phyloP scores from a whole-genome alignment of 768 basidiomycete genomes.

The Coprinopsis sp. region DNA sequence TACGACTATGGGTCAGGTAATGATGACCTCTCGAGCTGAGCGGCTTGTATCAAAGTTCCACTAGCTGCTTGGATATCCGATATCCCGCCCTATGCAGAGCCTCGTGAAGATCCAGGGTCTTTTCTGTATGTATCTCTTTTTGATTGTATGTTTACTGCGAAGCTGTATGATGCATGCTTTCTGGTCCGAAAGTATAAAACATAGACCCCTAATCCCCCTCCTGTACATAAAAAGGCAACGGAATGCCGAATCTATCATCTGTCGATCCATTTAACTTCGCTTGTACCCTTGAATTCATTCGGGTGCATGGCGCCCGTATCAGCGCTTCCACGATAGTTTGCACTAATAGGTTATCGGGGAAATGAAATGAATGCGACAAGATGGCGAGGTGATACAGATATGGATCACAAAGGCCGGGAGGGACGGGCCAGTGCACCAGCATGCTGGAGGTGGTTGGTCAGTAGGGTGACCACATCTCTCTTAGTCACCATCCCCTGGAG shows the following conservation, averaged over 20 bases:
- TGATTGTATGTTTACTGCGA: too few species aligned
- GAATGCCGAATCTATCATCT: conserved; percentile 3
- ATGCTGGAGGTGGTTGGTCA: conserved; percentile 56
- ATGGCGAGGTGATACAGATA: neutral
- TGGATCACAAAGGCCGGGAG: neutral
- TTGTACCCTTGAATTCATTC: neutral
- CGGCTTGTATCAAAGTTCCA: too few species aligned
- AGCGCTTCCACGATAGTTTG: neutral
- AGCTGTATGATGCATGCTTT: too few species aligned
- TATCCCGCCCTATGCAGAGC: neutral
- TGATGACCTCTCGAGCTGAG: conserved; percentile 10
- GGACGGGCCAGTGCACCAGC: conserved; percentile 33
- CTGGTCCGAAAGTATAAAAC: neutral
- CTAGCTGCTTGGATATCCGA: neutral
- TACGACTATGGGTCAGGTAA: conserved; percentile 42
- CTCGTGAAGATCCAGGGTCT: neutral
- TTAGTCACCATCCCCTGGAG: conserved; percentile 67
- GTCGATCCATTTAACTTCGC: neutral
- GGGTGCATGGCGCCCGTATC: neutral
- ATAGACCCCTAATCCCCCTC: neutral
- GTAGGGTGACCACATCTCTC: conserved; percentile 55
- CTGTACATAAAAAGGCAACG: conserved; percentile 5
- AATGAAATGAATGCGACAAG: neutral
- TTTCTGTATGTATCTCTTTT: neutral
- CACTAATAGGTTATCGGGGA: neutral